Conservation (phyloP, 2,329 filamentous ascomycete species). For the Corynespora cassiicola region DNA sequence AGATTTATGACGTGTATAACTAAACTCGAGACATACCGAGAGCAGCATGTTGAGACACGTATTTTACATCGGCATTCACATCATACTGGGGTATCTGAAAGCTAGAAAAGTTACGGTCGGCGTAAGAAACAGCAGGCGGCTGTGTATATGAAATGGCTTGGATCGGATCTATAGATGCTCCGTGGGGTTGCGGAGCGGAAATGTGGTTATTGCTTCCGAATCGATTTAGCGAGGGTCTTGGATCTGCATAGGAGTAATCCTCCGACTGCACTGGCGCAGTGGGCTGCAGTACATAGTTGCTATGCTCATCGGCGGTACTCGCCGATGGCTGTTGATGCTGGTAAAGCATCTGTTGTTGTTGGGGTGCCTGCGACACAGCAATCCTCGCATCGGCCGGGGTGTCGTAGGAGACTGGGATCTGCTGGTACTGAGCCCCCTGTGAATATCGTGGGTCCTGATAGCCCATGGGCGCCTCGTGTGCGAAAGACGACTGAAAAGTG, state of each 20-base stretch:
- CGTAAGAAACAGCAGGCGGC: slow-evolving; percentile 28
- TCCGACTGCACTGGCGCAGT: slow-evolving; percentile 29
- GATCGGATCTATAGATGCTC: slow-evolving; percentile 24
- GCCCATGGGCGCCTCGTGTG: slow-evolving; percentile 19
- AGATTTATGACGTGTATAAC: slow-evolving; percentile 39
- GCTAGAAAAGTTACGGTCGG: slow-evolving; percentile 35
- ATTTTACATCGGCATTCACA: slow-evolving; percentile 43
- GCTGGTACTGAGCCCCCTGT: slow-evolving; percentile 29
- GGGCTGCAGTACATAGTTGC: slow-evolving; percentile 26
- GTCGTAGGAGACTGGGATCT: slow-evolving; percentile 32
- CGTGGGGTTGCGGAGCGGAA: slow-evolving; percentile 21
- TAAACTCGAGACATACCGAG: slow-evolving; percentile 50
- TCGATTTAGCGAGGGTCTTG: slow-evolving; percentile 24
- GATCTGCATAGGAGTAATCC: slow-evolving; percentile 24
- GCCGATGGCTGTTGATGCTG: slow-evolving; percentile 27
- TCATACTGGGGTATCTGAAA: slow-evolving; percentile 46
- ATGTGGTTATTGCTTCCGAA: slow-evolving; percentile 33
- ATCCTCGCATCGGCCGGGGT: slow-evolving; percentile 25
- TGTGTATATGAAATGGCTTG: slow-evolving; percentile 27
- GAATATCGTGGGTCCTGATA: slow-evolving; percentile 30
- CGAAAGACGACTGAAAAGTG: slow-evolving; percentile 28
- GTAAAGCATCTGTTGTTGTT: slow-evolving; percentile 30
- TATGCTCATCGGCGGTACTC: slow-evolving; percentile 28
- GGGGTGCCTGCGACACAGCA: slow-evolving; percentile 23
- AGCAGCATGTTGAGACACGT: slow-evolving; percentile 44